phyloP scores from a whole-genome alignment of 116 monocot genomes.

The Posidonia oceanica region DNA sequence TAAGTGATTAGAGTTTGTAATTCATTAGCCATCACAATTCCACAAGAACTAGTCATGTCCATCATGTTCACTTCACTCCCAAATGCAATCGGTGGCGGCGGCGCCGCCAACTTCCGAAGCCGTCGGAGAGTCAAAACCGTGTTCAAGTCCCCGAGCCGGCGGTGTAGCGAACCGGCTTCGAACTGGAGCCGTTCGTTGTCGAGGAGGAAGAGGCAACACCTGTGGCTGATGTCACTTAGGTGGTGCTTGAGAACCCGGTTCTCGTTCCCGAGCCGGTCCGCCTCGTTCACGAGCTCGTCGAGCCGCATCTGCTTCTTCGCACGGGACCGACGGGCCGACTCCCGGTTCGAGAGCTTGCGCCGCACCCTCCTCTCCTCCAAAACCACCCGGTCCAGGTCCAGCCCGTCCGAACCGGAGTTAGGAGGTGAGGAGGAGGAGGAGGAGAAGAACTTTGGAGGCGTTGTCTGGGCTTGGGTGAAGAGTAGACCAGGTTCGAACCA shows the following conservation, averaged over 20 bases:
- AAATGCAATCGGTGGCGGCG: neutral
- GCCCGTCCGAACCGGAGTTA: neutral
- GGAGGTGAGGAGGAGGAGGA: neutral
- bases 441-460: neutral
- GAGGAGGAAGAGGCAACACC: slow-evolving; percentile 8
- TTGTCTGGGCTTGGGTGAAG: neutral
- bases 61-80: neutral
- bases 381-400: neutral
- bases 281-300: slow-evolving; percentile 17
- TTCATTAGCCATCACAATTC: too few species aligned
- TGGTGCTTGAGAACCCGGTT: slow-evolving; percentile 23
- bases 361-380: slow-evolving; percentile 26
- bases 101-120: neutral
- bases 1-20: neutral
- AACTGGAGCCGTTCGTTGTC: slow-evolving; percentile 20
- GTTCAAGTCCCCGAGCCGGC: slow-evolving; percentile 9
- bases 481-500: slow-evolving; percentile 9
- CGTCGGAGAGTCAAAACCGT: neutral
- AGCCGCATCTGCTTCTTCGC: slow-evolving; percentile 34
- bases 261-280: slow-evolving; percentile 10
- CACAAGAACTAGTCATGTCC: neutral
- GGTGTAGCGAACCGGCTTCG: slow-evolving; percentile 19
- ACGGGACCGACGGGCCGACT: slow-evolving; percentile 46
- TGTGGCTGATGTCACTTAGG: slow-evolving; percentile 4
- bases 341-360: slow-evolving; percentile 49